Evolutionary conservation across 1,284 basidiomycete genomes (phyloP).

Genomic region (Kwoniella shivajii): DNA sequence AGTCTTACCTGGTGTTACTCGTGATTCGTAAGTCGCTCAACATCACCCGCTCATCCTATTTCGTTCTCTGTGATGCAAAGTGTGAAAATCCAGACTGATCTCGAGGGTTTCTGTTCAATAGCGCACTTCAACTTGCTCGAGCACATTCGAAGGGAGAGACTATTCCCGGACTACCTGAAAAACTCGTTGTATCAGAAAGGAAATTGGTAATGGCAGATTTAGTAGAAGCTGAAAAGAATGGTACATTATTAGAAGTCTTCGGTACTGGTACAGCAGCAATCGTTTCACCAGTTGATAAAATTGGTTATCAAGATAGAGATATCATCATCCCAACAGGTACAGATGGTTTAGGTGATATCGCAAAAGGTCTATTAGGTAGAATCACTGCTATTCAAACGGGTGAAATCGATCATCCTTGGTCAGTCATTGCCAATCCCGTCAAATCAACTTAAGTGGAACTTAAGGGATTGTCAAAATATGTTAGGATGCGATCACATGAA

Average conservation of each 20-base stretch:
- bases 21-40: slow-evolving; percentile 69
- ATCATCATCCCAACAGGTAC: slow-evolving; percentile 80
- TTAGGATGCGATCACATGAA: too few species aligned
- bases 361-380: slow-evolving; percentile 77
- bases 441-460: neutral
- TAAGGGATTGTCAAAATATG: too few species aligned
- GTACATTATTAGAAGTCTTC: slow-evolving; percentile 85
- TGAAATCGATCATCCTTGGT: slow-evolving; percentile 78
- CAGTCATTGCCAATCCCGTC: slow-evolving; percentile 38
- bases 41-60: too few species aligned
- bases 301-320: slow-evolving; percentile 86
- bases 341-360: slow-evolving; percentile 84
- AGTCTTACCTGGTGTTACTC: slow-evolving; percentile 94
- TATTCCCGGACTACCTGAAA: slow-evolving; percentile 66
- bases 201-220: slow-evolving; percentile 88
- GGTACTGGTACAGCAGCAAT: slow-evolving; percentile 91
- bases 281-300: slow-evolving; percentile 74
- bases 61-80: too few species aligned
- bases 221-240: slow-evolving; percentile 68
- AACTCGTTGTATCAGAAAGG: slow-evolving; percentile 77
- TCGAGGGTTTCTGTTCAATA: slow-evolving; percentile 2
- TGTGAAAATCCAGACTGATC: neutral
- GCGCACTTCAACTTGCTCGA: slow-evolving; percentile 75
- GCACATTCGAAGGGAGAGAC: slow-evolving; percentile 68
- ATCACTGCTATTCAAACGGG: slow-evolving; percentile 91